Conservation (phyloP, 495 filamentous ascomycete species). For the Oidiodendron maius region DNA sequence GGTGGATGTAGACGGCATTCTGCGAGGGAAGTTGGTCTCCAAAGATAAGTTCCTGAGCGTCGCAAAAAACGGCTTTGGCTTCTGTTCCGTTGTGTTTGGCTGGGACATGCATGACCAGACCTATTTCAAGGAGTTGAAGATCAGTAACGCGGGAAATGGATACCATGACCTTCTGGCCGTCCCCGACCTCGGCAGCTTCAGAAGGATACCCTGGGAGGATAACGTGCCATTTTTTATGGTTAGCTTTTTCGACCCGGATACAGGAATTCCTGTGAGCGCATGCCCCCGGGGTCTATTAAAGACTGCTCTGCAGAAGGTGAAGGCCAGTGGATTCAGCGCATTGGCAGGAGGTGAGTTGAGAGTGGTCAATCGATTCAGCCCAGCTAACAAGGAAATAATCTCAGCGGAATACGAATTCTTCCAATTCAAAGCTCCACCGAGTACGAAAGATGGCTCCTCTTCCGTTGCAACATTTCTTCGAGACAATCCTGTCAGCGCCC, state of each 20-base stretch:
- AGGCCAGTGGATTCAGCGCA: conserved; percentile 61
- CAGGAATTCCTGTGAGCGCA: conserved; percentile 62
- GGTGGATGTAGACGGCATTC: conserved; percentile 82
- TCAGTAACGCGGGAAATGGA: conserved; percentile 90
- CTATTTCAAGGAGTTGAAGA: conserved; percentile 75
- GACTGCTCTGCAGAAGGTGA: conserved; percentile 58
- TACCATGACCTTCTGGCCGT: conserved; percentile 85
- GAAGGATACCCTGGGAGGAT: conserved; percentile 93
- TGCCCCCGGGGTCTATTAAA: conserved; percentile 77
- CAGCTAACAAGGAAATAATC: conserved; percentile 3
- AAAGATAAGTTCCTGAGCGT: conserved; percentile 95
- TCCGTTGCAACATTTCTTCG: conserved; percentile 68
- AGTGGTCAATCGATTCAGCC: neutral
- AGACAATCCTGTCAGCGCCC: conserved; percentile 60
- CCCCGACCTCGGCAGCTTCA: conserved; percentile 73
- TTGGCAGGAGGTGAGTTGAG: conserved; percentile 81
- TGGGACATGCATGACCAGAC: conserved; percentile 98
- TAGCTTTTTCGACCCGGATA: conserved; percentile 76
- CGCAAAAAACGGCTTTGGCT: conserved; percentile 80
- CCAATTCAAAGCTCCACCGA: conserved; percentile 70
- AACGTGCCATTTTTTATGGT: conserved; percentile 90
- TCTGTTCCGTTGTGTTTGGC: conserved; percentile 94
- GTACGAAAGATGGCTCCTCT: conserved; percentile 41
- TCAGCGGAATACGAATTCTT: conserved; percentile 97
- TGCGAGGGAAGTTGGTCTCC: conserved; percentile 90